Conservation (phyloP, 1,284 basidiomycete genomes). For the Phylloboletellus chloephorus region DNA sequence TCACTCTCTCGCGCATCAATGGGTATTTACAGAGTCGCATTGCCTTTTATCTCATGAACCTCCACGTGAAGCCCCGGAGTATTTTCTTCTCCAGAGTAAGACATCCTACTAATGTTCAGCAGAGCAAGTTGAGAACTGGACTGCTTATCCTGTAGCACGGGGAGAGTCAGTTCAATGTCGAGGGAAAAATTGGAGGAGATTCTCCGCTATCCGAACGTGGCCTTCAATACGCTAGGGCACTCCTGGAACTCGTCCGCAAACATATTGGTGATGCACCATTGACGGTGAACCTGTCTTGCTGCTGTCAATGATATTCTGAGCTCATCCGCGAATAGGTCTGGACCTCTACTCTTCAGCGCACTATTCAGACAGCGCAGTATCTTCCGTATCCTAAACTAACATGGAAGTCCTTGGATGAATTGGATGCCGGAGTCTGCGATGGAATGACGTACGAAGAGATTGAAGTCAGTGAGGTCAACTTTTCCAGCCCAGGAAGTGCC, state of each 20-base stretch:
- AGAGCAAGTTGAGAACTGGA: conserved; percentile 1
- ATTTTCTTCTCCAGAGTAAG: conserved; percentile 92
- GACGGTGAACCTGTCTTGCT: conserved; percentile 54
- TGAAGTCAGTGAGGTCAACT: conserved; percentile 50
- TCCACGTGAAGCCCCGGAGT: conserved; percentile 93
- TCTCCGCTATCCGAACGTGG: conserved; percentile 83
- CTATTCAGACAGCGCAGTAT: conserved; percentile 83
- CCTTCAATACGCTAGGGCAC: conserved; percentile 77
- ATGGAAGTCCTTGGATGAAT: conserved; percentile 98
- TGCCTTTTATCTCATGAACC: conserved; percentile 97
- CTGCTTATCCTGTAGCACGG: conserved; percentile 82
- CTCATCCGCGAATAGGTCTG: conserved; percentile 60
- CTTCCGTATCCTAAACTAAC: conserved; percentile 90
- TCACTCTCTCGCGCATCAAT: conserved; percentile 78
- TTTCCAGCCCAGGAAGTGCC: not conserved
- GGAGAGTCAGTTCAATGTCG: conserved; percentile 95
- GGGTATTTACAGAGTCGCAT: conserved; percentile 96
- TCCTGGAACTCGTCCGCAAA: conserved; percentile 85
- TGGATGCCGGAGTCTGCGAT: conserved; percentile 98
- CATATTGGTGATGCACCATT: conserved; percentile 87
- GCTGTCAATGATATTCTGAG: not conserved
- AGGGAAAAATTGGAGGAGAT: conserved; percentile 97
- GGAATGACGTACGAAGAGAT: conserved; percentile 99
- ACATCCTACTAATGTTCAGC: conserved; percentile 22
- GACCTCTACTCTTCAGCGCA: conserved; percentile 93